Evolutionary conservation across 129 eudicot species (phyloP), one percentile per base, ranked within the genome.

Genomic region (Kitagawia praeruptora): DNA sequence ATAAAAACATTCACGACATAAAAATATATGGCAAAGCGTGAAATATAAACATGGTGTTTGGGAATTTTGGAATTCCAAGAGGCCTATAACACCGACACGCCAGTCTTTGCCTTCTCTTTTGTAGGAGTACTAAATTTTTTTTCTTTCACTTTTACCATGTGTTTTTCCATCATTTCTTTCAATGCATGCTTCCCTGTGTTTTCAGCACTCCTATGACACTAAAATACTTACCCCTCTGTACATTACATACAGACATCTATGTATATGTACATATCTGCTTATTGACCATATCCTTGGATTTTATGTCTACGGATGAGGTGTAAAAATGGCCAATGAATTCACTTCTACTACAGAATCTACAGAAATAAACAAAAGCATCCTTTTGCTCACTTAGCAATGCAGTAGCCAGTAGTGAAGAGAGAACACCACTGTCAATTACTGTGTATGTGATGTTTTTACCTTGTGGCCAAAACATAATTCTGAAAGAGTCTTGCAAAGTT

Each of bases 121-220:
- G 1, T n/a, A n/a, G n/a, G n/a, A n/a, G n/a, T n/a, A 31, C 1
- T 31, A 31, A 1, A 1, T 27, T 16, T 63, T 27, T 31, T 0
- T 4, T 0, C 69, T 61, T 61, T 61, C 69, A 61, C 69, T 61
- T 61, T 75, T 69, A 45, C 64, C 81, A 67, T 45, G 19, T 27
- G 77, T 34, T 75, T 34, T 61, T 79, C 69, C 73, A 83, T 79
- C 79, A 83, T 83, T 83, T 72, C 69, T 67, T 80, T 71, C 86
- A 38, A 84, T 25, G 83, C 87, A 84, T 75, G 87, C 87, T 84
- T 79, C 77, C 72, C 80, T n/a, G 70, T 21, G 73, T 53, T 72
- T 77, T 70, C 37, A 42, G 78, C 73, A 70, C 83, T 84, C 75
- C 78, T 58, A 84, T 39, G 87, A 58, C 48, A 80, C 19, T 12